These are phyloP conservation scores for Bidens hawaiensis DNA, from an alignment of 140 eudicot genomes.

Conservation along the genomic window DNA sequence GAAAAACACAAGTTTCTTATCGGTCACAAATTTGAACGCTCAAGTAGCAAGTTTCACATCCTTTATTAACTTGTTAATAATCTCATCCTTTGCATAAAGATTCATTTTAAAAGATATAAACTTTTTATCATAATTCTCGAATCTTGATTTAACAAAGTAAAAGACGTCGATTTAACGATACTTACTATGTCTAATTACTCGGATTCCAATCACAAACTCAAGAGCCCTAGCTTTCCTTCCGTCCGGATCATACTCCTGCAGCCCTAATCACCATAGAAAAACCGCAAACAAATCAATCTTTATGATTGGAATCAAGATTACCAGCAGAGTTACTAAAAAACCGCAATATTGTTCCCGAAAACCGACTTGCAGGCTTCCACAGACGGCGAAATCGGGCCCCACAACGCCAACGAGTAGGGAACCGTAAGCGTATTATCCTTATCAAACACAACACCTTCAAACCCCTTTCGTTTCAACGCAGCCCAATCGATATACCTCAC, in stretches of 20 bases:
- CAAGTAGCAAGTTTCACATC: neutral
- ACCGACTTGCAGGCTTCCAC: slow-evolving; percentile 61
- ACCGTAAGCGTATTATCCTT: slow-evolving; percentile 86
- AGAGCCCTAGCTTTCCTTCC: slow-evolving; percentile 77
- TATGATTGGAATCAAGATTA: slow-evolving; percentile 35
- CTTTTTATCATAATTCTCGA: no score
- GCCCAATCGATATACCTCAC: slow-evolving; percentile 78
- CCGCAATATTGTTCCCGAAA: slow-evolving; percentile 74
- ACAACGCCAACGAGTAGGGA: slow-evolving; percentile 72
- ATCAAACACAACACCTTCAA: slow-evolving; percentile 84
- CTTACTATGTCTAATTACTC: slow-evolving; percentile 85
- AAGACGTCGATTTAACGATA: neutral
- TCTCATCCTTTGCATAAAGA: neutral
- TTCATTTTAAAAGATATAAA: neutral
- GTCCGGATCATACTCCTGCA: slow-evolving; percentile 74
- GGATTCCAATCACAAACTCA: slow-evolving; percentile 73
- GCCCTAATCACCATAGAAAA: slow-evolving; percentile 38
- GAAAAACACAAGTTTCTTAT: neutral
- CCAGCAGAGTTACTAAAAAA: slow-evolving; percentile 89
- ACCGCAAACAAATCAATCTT: neutral
- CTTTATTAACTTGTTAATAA: neutral
- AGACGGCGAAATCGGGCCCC: slow-evolving; percentile 58
- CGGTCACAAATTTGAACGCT: neutral
- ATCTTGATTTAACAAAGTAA: neutral
- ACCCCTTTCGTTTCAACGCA: slow-evolving; percentile 57